Evolutionary conservation across 768 basidiomycete genomes (phyloP).

Genomic region (Leccinum sublutescens): DNA sequence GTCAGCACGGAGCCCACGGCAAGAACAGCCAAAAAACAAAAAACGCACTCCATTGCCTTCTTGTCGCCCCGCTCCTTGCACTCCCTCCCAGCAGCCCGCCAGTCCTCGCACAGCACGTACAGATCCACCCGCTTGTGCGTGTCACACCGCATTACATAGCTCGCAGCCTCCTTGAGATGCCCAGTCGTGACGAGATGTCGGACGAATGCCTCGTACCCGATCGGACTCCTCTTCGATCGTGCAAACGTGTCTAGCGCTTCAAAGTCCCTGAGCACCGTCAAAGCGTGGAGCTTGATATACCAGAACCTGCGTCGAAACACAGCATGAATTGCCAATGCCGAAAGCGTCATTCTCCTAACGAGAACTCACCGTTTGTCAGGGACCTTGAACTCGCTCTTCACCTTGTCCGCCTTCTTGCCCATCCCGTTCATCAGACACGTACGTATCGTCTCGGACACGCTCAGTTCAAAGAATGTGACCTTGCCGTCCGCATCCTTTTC

Average conservation of each 20-base stretch:
- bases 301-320: slow-evolving; percentile 63
- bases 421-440: slow-evolving; percentile 75
- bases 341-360: background rate
- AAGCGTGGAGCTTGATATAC: slow-evolving; percentile 85
- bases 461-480: slow-evolving; percentile 76
- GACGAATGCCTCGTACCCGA: slow-evolving; percentile 93
- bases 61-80: slow-evolving; percentile 90
- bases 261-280: slow-evolving; percentile 80
- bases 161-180: slow-evolving; percentile 68
- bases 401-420: slow-evolving; percentile 84
- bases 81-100: slow-evolving; percentile 82
- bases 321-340: background rate
- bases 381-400: slow-evolving; percentile 89
- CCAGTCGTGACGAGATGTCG: slow-evolving; percentile 74
- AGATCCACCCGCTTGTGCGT: slow-evolving; percentile 78
- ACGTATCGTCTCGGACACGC: slow-evolving; percentile 84
- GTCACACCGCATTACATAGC: slow-evolving; percentile 84
- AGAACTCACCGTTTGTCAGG: slow-evolving; percentile 82
- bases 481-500: slow-evolving; percentile 84
- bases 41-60: slow-evolving; percentile 76
- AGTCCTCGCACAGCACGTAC: slow-evolving; percentile 88
- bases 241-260: slow-evolving; percentile 84
- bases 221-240: slow-evolving; percentile 85
- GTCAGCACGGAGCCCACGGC: slow-evolving; percentile 1
- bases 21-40: background rate